Conservation (phyloP, 2,329 filamentous ascomycete genomes). For the Chaetomium olivaceum region DNA sequence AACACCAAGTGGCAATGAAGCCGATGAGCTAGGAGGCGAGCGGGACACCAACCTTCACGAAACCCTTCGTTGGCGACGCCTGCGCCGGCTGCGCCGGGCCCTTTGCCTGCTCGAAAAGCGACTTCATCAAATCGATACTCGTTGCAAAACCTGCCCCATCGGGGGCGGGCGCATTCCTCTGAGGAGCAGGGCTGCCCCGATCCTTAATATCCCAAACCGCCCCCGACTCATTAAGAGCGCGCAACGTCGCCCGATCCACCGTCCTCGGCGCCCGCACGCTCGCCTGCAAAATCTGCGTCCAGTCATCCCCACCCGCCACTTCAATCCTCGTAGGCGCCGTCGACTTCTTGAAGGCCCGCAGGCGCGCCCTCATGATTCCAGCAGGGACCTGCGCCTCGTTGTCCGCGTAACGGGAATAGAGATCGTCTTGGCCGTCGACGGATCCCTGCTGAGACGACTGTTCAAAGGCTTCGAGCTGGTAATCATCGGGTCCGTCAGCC, state of each 20-base stretch:
- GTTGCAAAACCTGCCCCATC: slow-evolving; percentile 73
- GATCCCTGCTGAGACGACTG: slow-evolving; percentile 31
- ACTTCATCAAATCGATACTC: slow-evolving; percentile 95
- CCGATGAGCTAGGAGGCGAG: slow-evolving; percentile 39
- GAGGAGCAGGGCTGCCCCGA: slow-evolving; percentile 36
- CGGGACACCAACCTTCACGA: slow-evolving; percentile 81
- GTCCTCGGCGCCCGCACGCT: slow-evolving; percentile 96
- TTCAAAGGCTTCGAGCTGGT: slow-evolving; percentile 42
- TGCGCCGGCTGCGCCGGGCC: slow-evolving; percentile 56
- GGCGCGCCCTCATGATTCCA: slow-evolving; percentile 62
- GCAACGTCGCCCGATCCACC: slow-evolving; percentile 76
- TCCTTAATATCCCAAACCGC: slow-evolving; percentile 49
- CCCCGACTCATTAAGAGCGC: slow-evolving; percentile 61
- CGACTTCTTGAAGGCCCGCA: slow-evolving; percentile 63
- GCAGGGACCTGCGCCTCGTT: slow-evolving; percentile 56
- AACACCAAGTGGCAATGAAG: slow-evolving; percentile 10
- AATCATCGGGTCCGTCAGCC: slow-evolving; percentile 62
- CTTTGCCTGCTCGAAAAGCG: slow-evolving; percentile 76
- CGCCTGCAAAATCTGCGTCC: slow-evolving; percentile 90
- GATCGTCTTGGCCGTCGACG: slow-evolving; percentile 46
- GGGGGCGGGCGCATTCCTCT: slow-evolving; percentile 40
- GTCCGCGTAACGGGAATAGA: slow-evolving; percentile 48
- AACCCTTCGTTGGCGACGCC: slow-evolving; percentile 61
- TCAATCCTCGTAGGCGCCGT: slow-evolving; percentile 60
- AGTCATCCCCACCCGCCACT: slow-evolving; percentile 74